Base-by-base conservation (phyloP, 2,329 filamentous ascomycete genomes). In the Talaromyces piceae region DNA sequence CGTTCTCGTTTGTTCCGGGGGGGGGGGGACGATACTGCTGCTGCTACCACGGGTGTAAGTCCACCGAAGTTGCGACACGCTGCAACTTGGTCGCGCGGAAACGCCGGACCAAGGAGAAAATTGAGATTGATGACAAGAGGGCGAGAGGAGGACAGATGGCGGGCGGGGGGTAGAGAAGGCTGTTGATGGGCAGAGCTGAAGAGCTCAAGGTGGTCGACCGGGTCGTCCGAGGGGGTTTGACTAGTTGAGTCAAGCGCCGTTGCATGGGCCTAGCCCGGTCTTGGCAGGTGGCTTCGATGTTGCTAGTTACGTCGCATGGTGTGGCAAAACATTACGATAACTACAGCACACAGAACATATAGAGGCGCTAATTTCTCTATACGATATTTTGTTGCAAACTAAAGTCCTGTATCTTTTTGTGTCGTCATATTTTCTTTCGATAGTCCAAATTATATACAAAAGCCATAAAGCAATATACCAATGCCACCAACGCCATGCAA, bases 361-460 rank as follows among this genome's bases (percentile, higher is more conserved):
- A n/a, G n/a, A n/a, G n/a, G n/a, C n/a, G n/a, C n/a, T n/a, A n/a
- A n/a, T n/a, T n/a, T n/a, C n/a, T n/a, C n/a, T n/a, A n/a, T n/a
- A n/a, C n/a, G n/a, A n/a, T n/a, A n/a, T n/a, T n/a, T n/a, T n/a
- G n/a, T n/a, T n/a, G n/a, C n/a, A n/a, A n/a, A n/a, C n/a, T n/a
- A n/a, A n/a, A n/a, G n/a, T n/a, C n/a, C n/a, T n/a, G n/a, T n/a
- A n/a, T n/a, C n/a, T n/a, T n/a, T n/a, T n/a, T n/a, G n/a, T n/a
- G n/a, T n/a, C n/a, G n/a, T n/a, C n/a, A n/a, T n/a, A n/a, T n/a
- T n/a, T n/a, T n/a, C n/a, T n/a, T n/a, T n/a, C n/a, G n/a, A n/a
- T n/a, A n/a, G n/a, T n/a, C n/a, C n/a, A n/a, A n/a, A n/a, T n/a
- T 47, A 47, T 47, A 11, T 47, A 47, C 45, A 47, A 46, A 45